Percentiles rank a stretch among this genome's conserved stretches.
These are phyloP conservation scores for Phlyctochytrium arcticum DNA, from an alignment of 192 early-diverging fungal species.

Conservation along the genomic window DNA sequence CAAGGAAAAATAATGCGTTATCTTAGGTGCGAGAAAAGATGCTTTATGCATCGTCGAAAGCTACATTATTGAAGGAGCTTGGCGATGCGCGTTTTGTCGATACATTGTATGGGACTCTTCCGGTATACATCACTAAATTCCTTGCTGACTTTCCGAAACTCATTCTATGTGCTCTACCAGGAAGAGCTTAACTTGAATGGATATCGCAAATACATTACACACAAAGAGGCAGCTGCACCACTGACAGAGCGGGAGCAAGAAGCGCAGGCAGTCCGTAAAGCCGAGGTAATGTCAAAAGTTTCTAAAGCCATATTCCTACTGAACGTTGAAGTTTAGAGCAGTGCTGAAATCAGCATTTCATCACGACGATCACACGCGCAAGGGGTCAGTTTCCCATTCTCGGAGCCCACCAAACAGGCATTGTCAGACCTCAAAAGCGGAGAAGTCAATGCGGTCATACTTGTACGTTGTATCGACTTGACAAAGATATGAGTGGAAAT, in stretches of 20 bases:
- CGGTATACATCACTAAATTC: constrained; percentile 44
- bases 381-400: constrained; percentile 60
- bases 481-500: background rate
- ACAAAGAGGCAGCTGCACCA: constrained; percentile 68
- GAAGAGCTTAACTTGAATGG: constrained; percentile 62
- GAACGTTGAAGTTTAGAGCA: too few species aligned
- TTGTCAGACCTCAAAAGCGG: constrained; percentile 47
- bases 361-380: constrained; percentile 63
- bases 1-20: too few species aligned
- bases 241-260: constrained; percentile 84
- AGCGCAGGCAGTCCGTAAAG: constrained; percentile 56
- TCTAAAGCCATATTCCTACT: too few species aligned
- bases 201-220: constrained; percentile 55
- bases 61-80: constrained; percentile 71
- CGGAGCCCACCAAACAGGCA: constrained; percentile 56
- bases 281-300: too few species aligned
- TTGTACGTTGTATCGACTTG: constrained; percentile 18
- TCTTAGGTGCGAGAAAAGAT: constrained; percentile 75
- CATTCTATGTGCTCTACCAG: constrained; percentile 33
- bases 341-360: constrained; percentile 50
- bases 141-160: background rate
- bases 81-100: constrained; percentile 82
- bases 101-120: constrained; percentile 72
- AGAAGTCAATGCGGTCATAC: constrained; percentile 46
- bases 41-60: constrained; percentile 86